These are phyloP conservation scores for Gyrodon lividus DNA, from an alignment of 768 basidiomycete genomes.

Conservation along the genomic window DNA sequence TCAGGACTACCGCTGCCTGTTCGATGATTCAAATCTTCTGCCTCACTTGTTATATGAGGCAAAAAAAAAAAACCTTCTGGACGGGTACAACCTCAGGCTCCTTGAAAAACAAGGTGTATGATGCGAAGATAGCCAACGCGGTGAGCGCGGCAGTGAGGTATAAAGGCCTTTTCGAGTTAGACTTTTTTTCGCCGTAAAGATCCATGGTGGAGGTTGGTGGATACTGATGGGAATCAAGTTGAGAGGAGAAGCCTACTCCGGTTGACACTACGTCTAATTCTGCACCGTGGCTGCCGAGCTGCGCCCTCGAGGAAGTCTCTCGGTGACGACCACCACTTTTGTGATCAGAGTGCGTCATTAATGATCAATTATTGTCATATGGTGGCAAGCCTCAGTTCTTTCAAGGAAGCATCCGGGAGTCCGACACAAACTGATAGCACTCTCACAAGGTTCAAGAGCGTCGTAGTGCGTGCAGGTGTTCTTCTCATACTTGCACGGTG, in stretches of 20 bases:
- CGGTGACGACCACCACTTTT: neutral
- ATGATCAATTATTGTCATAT: too few species aligned
- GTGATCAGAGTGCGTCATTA: neutral
- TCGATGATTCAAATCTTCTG: neutral
- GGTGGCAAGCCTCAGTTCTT: too few species aligned
- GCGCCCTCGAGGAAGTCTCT: neutral
- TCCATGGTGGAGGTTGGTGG: conserved; percentile 18
- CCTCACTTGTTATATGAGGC: neutral
- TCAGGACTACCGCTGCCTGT: conserved; percentile 61
- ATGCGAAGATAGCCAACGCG: conserved; percentile 14
- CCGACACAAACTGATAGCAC: too few species aligned
- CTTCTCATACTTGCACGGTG: too few species aligned
- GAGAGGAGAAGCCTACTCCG: neutral
- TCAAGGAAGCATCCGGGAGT: too few species aligned
- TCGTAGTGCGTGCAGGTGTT: too few species aligned
- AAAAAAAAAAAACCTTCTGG: conserved; percentile 17
- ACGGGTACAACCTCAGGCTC: conserved; percentile 16
- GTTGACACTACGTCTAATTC: neutral
- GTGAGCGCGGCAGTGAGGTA: conserved; percentile 13
- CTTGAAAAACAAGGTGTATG: conserved; percentile 20
- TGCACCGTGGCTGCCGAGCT: neutral
- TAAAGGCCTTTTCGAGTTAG: conserved; percentile 16
- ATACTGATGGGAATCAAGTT: neutral
- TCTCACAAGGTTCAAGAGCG: too few species aligned
- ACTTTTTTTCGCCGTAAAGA: conserved; percentile 16